These are phyloP conservation scores for Thermomyces lanuginosus DNA, from an alignment of 2,329 filamentous ascomycete species.

Conservation along the genomic window DNA sequence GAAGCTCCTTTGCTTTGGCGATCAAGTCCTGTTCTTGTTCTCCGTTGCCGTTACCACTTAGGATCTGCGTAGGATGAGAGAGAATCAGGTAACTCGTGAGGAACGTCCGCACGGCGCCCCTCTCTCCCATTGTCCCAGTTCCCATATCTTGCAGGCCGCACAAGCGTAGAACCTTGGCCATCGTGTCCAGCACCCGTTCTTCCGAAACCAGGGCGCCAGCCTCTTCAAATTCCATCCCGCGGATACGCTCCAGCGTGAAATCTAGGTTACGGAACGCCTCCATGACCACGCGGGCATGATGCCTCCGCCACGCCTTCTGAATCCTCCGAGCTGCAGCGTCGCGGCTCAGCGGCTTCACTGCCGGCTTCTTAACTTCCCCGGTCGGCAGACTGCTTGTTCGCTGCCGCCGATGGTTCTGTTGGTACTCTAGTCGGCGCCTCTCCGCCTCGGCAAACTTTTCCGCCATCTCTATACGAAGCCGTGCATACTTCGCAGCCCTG, in stretches of 20 bases:
- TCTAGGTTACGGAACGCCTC: slow-evolving; percentile 35
- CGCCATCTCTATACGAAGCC: slow-evolving; percentile 44
- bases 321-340: slow-evolving; percentile 41
- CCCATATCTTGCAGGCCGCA: slow-evolving; percentile 39
- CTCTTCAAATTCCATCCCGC: slow-evolving; percentile 41
- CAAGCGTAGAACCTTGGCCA: slow-evolving; percentile 39
- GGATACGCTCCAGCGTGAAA: slow-evolving; percentile 37
- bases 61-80: slow-evolving; percentile 43
- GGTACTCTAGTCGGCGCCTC: slow-evolving; percentile 35
- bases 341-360: slow-evolving; percentile 27
- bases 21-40: slow-evolving; percentile 48
- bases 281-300: slow-evolving; percentile 33
- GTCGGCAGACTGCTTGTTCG: slow-evolving; percentile 36
- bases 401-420: slow-evolving; percentile 33
- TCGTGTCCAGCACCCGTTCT: slow-evolving; percentile 35
- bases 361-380: slow-evolving; percentile 29
- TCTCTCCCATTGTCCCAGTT: slow-evolving; percentile 30
- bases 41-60: slow-evolving; percentile 45
- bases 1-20: slow-evolving; percentile 42
- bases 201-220: slow-evolving; percentile 41
- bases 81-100: slow-evolving; percentile 47
- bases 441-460: slow-evolving; percentile 50
- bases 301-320: slow-evolving; percentile 41
- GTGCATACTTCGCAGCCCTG: slow-evolving; percentile 45
- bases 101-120: slow-evolving; percentile 43